These are phyloP conservation scores for Abrus pulchellus DNA, from an alignment of 306 rosid species.

Conservation along the genomic window DNA sequence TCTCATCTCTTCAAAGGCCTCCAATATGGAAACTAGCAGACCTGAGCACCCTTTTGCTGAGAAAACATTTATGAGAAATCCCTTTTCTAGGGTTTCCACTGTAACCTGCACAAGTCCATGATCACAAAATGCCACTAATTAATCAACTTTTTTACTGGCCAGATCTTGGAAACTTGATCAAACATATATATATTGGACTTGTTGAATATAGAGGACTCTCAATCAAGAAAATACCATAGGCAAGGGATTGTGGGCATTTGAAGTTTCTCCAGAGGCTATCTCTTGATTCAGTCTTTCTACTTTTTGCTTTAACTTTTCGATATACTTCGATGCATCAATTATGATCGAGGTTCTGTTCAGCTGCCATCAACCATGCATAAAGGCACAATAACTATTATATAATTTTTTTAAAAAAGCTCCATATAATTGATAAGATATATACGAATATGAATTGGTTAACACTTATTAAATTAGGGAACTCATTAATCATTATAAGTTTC, in stretches of 20 bases:
- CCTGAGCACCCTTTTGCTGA: slow-evolving; percentile 80
- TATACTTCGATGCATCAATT: slow-evolving; percentile 90
- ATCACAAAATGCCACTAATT: not conserved
- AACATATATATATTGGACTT: not conserved
- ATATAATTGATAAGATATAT: not conserved
- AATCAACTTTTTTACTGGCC: not conserved
- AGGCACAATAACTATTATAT: slow-evolving; percentile 16
- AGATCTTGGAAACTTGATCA: not conserved
- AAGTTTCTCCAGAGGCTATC: slow-evolving; percentile 64
- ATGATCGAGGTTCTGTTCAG: slow-evolving; percentile 77
- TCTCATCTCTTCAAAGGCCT: slow-evolving; percentile 88
- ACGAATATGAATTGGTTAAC: not conserved
- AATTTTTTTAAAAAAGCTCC: not conserved
- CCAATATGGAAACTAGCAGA: slow-evolving; percentile 84
- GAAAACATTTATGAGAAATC: slow-evolving; percentile 77
- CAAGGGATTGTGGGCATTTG: slow-evolving; percentile 60
- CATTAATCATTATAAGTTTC: not conserved
- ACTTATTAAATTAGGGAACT: not conserved
- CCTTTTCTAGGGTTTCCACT: slow-evolving; percentile 90
- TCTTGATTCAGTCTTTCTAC: slow-evolving; percentile 88
- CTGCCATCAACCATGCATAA: slow-evolving; percentile 60
- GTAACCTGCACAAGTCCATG: slow-evolving; percentile 66
- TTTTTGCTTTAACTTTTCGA: slow-evolving; percentile 82
- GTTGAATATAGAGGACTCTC: not conserved
- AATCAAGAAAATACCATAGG: slow-evolving; percentile 69